Base-by-base conservation (phyloP, 352 stramenopile species). In the Pythium brachiatum region DNA sequence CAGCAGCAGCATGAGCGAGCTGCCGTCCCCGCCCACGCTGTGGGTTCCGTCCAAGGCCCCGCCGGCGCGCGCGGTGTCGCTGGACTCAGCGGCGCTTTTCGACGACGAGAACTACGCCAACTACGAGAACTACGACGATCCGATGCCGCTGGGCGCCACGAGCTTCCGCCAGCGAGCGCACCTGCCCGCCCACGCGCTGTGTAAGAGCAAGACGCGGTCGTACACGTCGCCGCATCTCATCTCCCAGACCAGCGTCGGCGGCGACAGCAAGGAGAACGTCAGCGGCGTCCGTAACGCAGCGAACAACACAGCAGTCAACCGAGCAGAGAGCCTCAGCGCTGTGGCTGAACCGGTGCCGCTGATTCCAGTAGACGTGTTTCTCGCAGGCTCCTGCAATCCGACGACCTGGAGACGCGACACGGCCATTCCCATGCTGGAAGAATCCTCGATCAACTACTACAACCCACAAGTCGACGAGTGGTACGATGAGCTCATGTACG, bases 391-490 rank as follows among this genome's bases (percentile, higher is more conserved):
- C 8, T 97, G 89, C 66, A 96, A 96, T 68, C 88, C 89, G 31
- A 96, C 89, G 57, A 95, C 82, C 4, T 97, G 89, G 89, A 74
- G 89, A 18, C 70, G 68, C 15, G 88, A 96, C 41, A 66, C 84
- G 3, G 86, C 88, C 15, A 81, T 96, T 15, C 89, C 89, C 15
- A 53, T 90, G 39, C 78, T 97, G 11, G 75, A 90, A 12, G 72
- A 64, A 0, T 81, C 81, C 4, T 60, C 69, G 21, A 80, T 97
- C 43, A 75, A 70, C 18, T 97, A 89, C 68, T 97, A 83, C 64
- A 95, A 96, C 58, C 89, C 89, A 15, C 89, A 97, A 60, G 88
- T 97, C 31, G 88, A 96, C 60, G 86, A 96, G 48, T 96, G 89
- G 89, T 83, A 86, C 57, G 80, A 89, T 21, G 85, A 90, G 55